Evolutionary conservation across 345 rosid genomes (phyloP).

Genomic region (Eucalyptus tenuipes): DNA sequence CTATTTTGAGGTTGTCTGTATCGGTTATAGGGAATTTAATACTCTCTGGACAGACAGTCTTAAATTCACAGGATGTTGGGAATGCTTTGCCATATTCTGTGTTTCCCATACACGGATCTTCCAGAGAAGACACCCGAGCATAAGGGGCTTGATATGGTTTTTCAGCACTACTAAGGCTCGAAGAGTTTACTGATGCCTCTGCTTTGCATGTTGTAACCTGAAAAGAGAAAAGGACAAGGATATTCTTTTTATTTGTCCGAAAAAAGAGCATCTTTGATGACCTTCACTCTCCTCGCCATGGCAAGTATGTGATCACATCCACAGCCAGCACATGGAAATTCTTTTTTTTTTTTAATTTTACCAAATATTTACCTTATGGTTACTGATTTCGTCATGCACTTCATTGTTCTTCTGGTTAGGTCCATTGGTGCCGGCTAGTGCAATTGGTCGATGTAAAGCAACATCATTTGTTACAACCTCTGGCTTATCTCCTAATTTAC

Average conservation of each 20-base stretch:
- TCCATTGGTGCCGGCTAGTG: not conserved
- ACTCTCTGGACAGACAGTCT: constrained; percentile 16
- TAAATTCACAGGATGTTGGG: constrained; percentile 22
- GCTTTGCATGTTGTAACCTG: not conserved
- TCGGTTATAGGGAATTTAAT: constrained; percentile 36
- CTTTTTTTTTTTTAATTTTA: not conserved
- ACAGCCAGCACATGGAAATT: not conserved
- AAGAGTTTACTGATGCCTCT: not conserved
- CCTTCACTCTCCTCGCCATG: not conserved
- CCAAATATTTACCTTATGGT: not conserved
- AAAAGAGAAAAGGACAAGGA: not conserved
- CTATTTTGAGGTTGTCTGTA: constrained; percentile 25
- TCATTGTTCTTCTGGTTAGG: not conserved
- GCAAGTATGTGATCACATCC: not conserved
- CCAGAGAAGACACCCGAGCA: constrained; percentile 67
- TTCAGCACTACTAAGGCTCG: constrained; percentile 6
- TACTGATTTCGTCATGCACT: not conserved
- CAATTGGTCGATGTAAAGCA: not conserved
- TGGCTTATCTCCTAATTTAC: not conserved
- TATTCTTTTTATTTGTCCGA: not conserved
- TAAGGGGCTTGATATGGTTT: constrained; percentile 63
- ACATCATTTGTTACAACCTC: not conserved
- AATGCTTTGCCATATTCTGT: constrained; percentile 51
- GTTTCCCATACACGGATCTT: constrained; percentile 48
- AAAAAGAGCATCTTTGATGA: not conserved